Evolutionary conservation across 2,329 filamentous ascomycete genomes (phyloP).

Genomic region (Stachybotrys chlorohalonatus): DNA sequence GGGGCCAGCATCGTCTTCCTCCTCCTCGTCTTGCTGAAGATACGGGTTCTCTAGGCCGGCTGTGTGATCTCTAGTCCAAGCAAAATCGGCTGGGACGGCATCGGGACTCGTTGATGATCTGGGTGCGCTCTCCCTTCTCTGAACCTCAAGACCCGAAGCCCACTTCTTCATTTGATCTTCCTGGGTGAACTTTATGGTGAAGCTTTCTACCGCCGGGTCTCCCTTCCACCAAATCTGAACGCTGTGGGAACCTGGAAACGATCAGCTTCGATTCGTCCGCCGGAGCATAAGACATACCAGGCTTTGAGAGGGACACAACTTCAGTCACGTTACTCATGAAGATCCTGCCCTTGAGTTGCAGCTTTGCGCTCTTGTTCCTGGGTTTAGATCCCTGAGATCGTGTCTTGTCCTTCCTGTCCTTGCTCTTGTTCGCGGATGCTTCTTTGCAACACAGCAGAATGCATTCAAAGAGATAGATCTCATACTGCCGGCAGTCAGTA

Average conservation of each 20-base stretch:
- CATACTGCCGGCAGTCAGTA: conserved; percentile 57
- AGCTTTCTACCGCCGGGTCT: conserved; percentile 90
- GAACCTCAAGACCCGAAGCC: conserved; percentile 68
- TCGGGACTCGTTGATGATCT: conserved; percentile 37
- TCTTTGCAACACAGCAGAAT: conserved; percentile 98
- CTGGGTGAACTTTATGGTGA: conserved; percentile 85
- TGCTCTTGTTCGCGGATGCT: conserved; percentile 72
- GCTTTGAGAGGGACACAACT: conserved; percentile 77
- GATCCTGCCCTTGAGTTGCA: conserved; percentile 93
- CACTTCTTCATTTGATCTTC: conserved; percentile 93
- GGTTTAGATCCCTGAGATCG: conserved; percentile 46
- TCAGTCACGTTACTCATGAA: conserved; percentile 99
- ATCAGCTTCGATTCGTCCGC: conserved; percentile 9
- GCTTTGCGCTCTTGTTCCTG: conserved; percentile 61
- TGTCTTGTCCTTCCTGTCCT: conserved; percentile 65
- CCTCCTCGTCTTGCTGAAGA: conserved; percentile 52
- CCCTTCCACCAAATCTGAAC: conserved; percentile 99
- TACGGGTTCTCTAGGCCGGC: conserved; percentile 75
- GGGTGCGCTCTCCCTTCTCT: conserved; percentile 55
- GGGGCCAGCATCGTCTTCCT: conserved; percentile 45
- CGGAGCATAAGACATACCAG: conserved; percentile 49
- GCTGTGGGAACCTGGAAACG: conserved; percentile 68
- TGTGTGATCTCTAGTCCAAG: conserved; percentile 64
- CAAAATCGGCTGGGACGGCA: conserved; percentile 62
- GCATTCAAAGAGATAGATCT: conserved; percentile 93